A percentile compares a stretch with the other conserved stretches of the same genome.
phyloP scores from a whole-genome alignment of 371 early-diverging fungal species.

The Rhizopus delemar region DNA sequence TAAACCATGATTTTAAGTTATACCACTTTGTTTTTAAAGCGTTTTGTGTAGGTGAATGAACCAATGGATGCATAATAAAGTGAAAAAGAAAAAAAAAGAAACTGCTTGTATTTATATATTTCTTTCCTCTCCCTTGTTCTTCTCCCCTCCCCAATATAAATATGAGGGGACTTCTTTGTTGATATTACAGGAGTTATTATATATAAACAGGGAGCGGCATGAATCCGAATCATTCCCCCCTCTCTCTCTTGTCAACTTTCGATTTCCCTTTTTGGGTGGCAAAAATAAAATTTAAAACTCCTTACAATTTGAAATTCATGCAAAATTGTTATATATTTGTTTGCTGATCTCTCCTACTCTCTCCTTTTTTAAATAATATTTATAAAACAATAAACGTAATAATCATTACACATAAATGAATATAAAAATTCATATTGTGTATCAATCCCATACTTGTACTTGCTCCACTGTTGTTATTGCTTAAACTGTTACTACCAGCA shows the following conservation, averaged over 20 bases:
- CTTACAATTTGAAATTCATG: not conserved
- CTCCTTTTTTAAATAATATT: constrained; percentile 4
- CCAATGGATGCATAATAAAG: constrained; percentile 15
- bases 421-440: not conserved
- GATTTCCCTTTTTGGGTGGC: constrained; percentile 1
- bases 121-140: not conserved
- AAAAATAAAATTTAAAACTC: not conserved
- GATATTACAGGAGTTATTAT: not conserved
- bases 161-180: constrained; percentile 3
- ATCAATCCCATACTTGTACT: not conserved
- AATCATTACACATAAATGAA: constrained; percentile 3
- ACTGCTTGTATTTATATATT: not conserved
- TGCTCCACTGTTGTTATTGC: not conserved
- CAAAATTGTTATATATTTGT: not conserved
- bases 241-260: constrained; percentile 2
- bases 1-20: constrained; percentile 25
- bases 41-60: constrained; percentile 19
- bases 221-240: constrained; percentile 1
- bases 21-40: constrained; percentile 24
- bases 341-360: not conserved
- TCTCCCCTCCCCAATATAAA: not conserved
- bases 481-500: not conserved
- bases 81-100: constrained; percentile 2
- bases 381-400: constrained; percentile 4
- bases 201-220: constrained; percentile 2